phyloP scores from a whole-genome alignment of 2,329 filamentous ascomycete genomes.

The Penicillium nordicum region DNA sequence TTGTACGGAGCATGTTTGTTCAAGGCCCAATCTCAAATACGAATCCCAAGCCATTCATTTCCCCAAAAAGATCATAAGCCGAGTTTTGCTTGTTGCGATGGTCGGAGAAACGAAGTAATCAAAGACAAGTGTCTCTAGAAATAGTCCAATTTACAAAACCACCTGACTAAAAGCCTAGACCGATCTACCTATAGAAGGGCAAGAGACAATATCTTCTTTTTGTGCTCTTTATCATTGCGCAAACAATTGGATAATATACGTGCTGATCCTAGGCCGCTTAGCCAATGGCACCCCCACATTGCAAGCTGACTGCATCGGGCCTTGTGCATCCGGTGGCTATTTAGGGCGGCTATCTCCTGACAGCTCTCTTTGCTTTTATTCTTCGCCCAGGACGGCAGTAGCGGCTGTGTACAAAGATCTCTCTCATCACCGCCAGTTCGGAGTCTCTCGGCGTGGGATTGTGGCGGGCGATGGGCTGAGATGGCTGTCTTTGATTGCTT shows the following conservation, averaged over 20 bases:
- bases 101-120: not conserved
- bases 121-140: not conserved
- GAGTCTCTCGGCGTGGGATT: slow-evolving; percentile 17
- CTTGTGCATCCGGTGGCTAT: slow-evolving; percentile 5
- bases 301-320: slow-evolving; percentile 3
- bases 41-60: not conserved
- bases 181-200: not conserved
- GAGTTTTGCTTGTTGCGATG: not conserved
- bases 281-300: slow-evolving; percentile 1
- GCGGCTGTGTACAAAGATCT: slow-evolving; percentile 19
- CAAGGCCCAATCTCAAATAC: not conserved
- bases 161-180: not conserved
- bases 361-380: slow-evolving; percentile 16
- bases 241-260: slow-evolving; percentile 1
- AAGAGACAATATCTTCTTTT: not conserved
- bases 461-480: slow-evolving; percentile 17
- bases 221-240: not conserved
- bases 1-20: slow-evolving; percentile 7
- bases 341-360: slow-evolving; percentile 20
- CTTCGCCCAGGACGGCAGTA: slow-evolving; percentile 9
- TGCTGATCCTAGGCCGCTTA: not conserved
- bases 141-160: not conserved
- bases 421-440: slow-evolving; percentile 9
- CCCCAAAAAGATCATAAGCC: not conserved
- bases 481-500: slow-evolving; percentile 18